A percentile compares a stretch with the other conserved stretches of the same genome.
These are phyloP conservation scores for Pseudohalonectria lignicola DNA, from an alignment of 2,329 filamentous ascomycete genomes.

Conservation along the genomic window DNA sequence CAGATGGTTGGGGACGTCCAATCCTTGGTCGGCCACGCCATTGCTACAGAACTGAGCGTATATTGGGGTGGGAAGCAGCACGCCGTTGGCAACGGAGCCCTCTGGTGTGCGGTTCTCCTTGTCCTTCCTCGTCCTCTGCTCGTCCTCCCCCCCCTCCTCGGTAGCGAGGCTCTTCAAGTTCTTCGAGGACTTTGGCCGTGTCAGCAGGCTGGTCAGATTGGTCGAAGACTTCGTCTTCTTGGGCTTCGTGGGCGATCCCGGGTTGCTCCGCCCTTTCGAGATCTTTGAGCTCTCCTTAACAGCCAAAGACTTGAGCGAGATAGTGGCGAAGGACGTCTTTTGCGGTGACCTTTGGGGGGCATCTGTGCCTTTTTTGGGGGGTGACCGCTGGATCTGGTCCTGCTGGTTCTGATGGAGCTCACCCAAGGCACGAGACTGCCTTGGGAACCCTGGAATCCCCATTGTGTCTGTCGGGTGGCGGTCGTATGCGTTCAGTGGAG, in stretches of 20 bases:
- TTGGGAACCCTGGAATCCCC: conserved; percentile 21
- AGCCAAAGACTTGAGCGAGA: conserved; percentile 31
- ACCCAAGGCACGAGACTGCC: conserved; percentile 34
- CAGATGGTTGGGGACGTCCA: too few species aligned
- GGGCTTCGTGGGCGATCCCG: conserved; percentile 46
- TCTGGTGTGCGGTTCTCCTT: conserved; percentile 74
- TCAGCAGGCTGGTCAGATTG: conserved; percentile 68
- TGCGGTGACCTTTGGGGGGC: conserved; percentile 25
- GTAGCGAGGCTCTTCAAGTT: conserved; percentile 45
- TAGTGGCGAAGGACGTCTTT: conserved; percentile 30
- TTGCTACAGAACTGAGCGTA: conserved; percentile 61
- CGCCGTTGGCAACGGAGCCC: conserved; percentile 21
- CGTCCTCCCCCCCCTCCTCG: conserved; percentile 9
- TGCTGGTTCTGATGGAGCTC: conserved; percentile 48
- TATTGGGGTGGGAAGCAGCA: conserved; percentile 61
- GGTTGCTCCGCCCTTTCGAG: conserved; percentile 25
- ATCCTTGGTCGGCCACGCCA: conserved; percentile 12
- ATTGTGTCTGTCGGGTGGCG: conserved; percentile 14
- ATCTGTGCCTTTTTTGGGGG: conserved; percentile 24
- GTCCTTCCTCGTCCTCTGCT: conserved; percentile 40
- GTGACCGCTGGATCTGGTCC: conserved; percentile 25
- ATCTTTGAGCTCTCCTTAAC: conserved; percentile 24
- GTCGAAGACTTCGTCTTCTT: conserved; percentile 77
- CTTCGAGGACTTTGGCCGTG: conserved; percentile 63
- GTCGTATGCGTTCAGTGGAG: conserved; percentile 1